Base-by-base conservation (phyloP, 2,329 filamentous ascomycete species). In the Penicillium frequentans region DNA sequence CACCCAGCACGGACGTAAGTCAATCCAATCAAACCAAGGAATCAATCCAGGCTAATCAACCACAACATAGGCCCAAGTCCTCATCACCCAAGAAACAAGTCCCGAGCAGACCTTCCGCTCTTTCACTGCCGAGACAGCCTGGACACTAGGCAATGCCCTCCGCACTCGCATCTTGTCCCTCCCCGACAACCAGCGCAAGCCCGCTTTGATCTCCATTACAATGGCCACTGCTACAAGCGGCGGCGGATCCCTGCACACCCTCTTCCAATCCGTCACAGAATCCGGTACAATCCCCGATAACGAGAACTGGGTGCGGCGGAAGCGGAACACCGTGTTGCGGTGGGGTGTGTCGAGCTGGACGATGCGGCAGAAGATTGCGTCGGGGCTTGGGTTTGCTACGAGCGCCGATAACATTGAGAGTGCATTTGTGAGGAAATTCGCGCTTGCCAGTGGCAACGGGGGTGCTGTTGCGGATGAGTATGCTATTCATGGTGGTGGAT, bases 401-500 rank as follows among this genome's bases (percentile, higher is more conserved):
- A 70, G 68, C 1, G 64, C 62, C 11, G 49, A 59, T 13, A 84
- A 84, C 11, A 82, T 91, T 60, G 87, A 91, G 75, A 77, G 70
- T 24, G 78, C 76, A 3, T 92, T 93, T 72, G 81, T 81, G 42
- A 79, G 80, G 31, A 88, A 89, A 70, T 90, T 84, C 68, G 86
- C 82, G 33, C 76, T 93, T 67, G 81, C 83, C 6, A 73, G 73
- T 54, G 75, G 77, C 42, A 82, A 81, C 49, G 79, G 80, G 16
- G 70, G 71, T 2, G 65, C 64, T 9, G 66, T 68, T 21, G 82
- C 81, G 2, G 79, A 81, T 53, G 78, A 84, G 31, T 93, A 90
- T 77, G 90, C 90, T 1, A 89, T 92, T 60, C 89, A 93, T 72
- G 90, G 90, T 0, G 90, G 90, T 23, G 90, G 82, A 0, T 85